A percentile compares a stretch with the other conserved stretches of the same genome.
These are phyloP conservation scores for Dalbergia cochinchinensis DNA, from an alignment of 306 rosid genomes.

Conservation along the genomic window DNA sequence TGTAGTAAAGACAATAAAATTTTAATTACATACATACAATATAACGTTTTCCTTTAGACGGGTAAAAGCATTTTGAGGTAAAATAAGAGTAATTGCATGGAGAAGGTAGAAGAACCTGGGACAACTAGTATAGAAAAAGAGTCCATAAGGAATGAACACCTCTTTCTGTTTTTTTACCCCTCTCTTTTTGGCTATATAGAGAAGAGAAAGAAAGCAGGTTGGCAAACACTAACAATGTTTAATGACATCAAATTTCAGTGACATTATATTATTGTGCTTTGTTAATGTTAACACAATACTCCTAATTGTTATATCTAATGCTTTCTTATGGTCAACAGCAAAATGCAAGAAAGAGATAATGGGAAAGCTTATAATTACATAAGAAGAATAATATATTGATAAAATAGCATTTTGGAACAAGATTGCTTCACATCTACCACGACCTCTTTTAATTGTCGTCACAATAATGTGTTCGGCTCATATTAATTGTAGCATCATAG, in stretches of 20 bases:
- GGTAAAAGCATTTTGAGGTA: neutral
- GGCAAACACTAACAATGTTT: neutral
- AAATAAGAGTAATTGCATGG: neutral
- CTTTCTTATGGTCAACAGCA: neutral
- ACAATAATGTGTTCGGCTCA: slow-evolving; percentile 22
- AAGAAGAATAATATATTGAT: slow-evolving; percentile 27
- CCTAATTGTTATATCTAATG: neutral
- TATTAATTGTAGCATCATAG: slow-evolving; percentile 1
- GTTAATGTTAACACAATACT: neutral
- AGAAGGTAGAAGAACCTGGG: neutral
- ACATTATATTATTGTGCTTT: neutral
- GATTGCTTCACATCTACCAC: slow-evolving; percentile 50
- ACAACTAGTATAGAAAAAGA: neutral
- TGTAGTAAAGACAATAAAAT: too few relatives aligned
- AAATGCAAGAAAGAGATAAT: slow-evolving; percentile 13
- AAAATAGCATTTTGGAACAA: slow-evolving; percentile 37
- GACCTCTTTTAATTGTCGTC: slow-evolving; percentile 37
- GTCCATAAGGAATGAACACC: neutral
- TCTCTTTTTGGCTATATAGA: neutral
- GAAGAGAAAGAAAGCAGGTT: slow-evolving; percentile 15
- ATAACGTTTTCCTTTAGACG: too few relatives aligned
- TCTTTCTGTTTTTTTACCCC: neutral
- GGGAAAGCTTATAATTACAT: slow-evolving; percentile 5
- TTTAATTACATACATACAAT: too few relatives aligned
- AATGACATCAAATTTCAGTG: slow-evolving; percentile 21